A percentile compares a stretch with the other conserved stretches of the same genome.
Conservation (phyloP, 2,329 filamentous ascomycete genomes). For the Cercospora zeae-maydis region DNA sequence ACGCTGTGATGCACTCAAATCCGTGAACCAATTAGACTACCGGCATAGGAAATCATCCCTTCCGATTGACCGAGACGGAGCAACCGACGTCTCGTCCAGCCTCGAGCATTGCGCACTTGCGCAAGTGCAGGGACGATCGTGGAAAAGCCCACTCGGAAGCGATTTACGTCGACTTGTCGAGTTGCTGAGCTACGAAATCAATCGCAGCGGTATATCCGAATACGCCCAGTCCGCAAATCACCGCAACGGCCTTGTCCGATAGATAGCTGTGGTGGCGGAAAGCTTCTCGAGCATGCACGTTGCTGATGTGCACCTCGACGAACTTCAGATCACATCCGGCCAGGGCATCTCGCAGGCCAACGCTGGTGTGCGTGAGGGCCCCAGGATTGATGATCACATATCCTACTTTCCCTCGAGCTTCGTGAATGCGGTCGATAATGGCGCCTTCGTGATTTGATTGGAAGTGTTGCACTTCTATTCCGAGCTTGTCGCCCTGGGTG, state of each 20-base stretch:
- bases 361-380: constrained; percentile 71
- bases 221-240: constrained; percentile 63
- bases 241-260: constrained; percentile 69
- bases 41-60: not conserved
- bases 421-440: constrained; percentile 70
- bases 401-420: constrained; percentile 57
- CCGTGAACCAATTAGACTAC: not conserved
- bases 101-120: not conserved
- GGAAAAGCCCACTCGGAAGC: not conserved
- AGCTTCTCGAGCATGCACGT: constrained; percentile 67
- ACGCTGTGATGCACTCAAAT: not conserved
- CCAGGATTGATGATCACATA: constrained; percentile 73
- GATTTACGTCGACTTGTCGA: constrained; percentile 13
- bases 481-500: constrained; percentile 50
- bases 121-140: not conserved
- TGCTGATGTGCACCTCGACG: constrained; percentile 72
- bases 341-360: constrained; percentile 71
- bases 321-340: constrained; percentile 67
- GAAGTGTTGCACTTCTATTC: constrained; percentile 55
- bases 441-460: constrained; percentile 78
- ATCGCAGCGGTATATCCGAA: constrained; percentile 49
- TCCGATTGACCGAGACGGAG: not conserved
- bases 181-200: constrained; percentile 38
- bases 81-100: not conserved
- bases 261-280: constrained; percentile 69